These are phyloP conservation scores for Yarrowia divulgata DNA, from an alignment of 805 yeast genomes.

Conservation along the genomic window DNA sequence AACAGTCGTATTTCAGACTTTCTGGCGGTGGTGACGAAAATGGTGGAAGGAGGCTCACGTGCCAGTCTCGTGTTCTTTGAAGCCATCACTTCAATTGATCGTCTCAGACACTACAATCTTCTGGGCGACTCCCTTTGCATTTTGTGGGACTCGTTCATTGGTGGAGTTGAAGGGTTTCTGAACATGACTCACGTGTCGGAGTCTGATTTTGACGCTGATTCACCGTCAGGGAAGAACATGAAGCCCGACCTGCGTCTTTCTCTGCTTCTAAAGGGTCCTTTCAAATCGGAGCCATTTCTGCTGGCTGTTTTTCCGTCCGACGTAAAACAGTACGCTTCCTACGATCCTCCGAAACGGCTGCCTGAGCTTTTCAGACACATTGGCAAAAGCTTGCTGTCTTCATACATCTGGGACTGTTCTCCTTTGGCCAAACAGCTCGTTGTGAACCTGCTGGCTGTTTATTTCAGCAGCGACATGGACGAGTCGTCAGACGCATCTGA, in stretches of 20 bases:
- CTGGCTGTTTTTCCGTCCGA: background rate
- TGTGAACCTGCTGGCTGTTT: background rate
- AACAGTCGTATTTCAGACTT: slow-evolving; percentile 19
- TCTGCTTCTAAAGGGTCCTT: background rate
- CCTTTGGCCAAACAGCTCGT: slow-evolving; percentile 10
- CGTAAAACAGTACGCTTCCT: background rate
- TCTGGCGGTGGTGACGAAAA: background rate
- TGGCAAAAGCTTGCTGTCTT: slow-evolving; percentile 1
- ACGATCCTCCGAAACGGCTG: background rate
- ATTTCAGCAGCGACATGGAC: background rate
- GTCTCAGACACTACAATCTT: background rate
- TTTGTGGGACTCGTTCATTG: slow-evolving; percentile 13
- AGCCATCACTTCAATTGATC: background rate
- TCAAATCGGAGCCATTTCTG: background rate
- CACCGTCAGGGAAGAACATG: background rate
- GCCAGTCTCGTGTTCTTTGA: slow-evolving; percentile 6
- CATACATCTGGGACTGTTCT: slow-evolving; percentile 21
- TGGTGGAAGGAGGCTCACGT: background rate
- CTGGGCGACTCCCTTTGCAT: slow-evolving; percentile 22
- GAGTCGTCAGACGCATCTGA: slow-evolving; percentile 5
- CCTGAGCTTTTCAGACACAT: background rate
- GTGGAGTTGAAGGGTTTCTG: background rate
- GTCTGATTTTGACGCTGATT: background rate
- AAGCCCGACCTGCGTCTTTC: slow-evolving; percentile 8
- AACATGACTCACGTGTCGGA: background rate